Percentiles rank a stretch among this genome's conserved stretches.
Conservation (phyloP, 495 filamentous ascomycete genomes). For the Xylaria palmicola region DNA sequence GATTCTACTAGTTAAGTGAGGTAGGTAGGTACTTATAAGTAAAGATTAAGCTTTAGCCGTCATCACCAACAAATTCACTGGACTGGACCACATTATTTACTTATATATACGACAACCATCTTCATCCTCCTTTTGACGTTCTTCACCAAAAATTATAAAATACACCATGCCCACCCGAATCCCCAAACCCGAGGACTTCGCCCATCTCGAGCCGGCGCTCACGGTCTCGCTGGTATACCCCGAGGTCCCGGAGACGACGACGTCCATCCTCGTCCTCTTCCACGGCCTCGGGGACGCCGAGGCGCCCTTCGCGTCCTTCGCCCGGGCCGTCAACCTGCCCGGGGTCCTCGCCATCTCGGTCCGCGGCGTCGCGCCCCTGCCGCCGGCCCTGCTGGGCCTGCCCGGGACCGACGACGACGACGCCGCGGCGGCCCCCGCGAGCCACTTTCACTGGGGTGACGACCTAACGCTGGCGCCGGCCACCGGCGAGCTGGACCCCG, state of each 20-base stretch:
- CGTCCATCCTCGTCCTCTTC: slow-evolving; percentile 80
- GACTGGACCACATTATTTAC: too few species aligned
- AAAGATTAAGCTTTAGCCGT: too few species aligned
- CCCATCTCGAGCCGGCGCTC: slow-evolving; percentile 27
- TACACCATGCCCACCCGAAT: slow-evolving; percentile 35
- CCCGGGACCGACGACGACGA: slow-evolving; percentile 8
- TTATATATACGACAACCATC: too few species aligned
- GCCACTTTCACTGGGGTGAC: slow-evolving; percentile 85
- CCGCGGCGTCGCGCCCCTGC: slow-evolving; percentile 69
- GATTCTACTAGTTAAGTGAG: too few species aligned
- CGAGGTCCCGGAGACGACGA: slow-evolving; percentile 46
- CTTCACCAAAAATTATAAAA: too few species aligned
- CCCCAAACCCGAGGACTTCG: slow-evolving; percentile 39
- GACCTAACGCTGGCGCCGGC: slow-evolving; percentile 68
- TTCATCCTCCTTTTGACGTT: too few species aligned
- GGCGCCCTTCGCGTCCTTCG: slow-evolving; percentile 67
- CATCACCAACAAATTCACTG: too few species aligned
- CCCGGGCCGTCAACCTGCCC: slow-evolving; percentile 69
- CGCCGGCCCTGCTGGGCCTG: slow-evolving; percentile 64
- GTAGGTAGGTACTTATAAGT: too few species aligned
- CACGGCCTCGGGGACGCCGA: slow-evolving; percentile 87
- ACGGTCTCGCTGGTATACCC: slow-evolving; percentile 36
- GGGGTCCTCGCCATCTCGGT: slow-evolving; percentile 77
- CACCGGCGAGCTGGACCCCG: slow-evolving; percentile 68
- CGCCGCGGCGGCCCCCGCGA: slow-evolving; percentile 9